These are phyloP conservation scores for Termitomyces sp. DNA, from an alignment of 768 basidiomycete genomes.

Conservation along the genomic window DNA sequence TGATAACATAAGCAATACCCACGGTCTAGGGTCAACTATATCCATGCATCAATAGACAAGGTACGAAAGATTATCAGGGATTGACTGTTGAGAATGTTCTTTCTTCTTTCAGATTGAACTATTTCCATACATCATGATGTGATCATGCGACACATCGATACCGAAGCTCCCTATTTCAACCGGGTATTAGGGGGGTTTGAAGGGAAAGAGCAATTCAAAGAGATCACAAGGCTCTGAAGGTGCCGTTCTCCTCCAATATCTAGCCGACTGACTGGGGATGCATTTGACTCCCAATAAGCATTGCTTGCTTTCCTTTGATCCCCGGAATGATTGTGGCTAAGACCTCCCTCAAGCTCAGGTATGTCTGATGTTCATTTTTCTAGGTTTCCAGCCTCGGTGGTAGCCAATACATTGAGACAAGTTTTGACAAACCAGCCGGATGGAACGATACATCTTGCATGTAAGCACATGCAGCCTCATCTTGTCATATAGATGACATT, in stretches of 20 bases:
- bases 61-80: neutral
- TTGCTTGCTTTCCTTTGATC: neutral
- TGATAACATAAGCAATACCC: neutral
- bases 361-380: neutral
- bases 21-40: neutral
- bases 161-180: neutral
- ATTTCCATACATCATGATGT: neutral
- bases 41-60: too few species aligned
- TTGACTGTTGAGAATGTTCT: neutral
- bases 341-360: too few species aligned
- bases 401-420: neutral
- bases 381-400: neutral
- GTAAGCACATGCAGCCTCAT: neutral
- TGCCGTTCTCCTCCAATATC: too few species aligned
- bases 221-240: neutral
- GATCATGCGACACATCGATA: neutral
- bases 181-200: neutral
- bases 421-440: neutral
- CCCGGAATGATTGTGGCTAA: neutral
- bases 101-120: neutral
- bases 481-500: neutral
- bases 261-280: neutral
- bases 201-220: neutral
- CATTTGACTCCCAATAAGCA: too few species aligned
- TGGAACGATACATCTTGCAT: neutral